Evolutionary conservation across 768 basidiomycete genomes (phyloP).

Genomic region (Trametes maxima): DNA sequence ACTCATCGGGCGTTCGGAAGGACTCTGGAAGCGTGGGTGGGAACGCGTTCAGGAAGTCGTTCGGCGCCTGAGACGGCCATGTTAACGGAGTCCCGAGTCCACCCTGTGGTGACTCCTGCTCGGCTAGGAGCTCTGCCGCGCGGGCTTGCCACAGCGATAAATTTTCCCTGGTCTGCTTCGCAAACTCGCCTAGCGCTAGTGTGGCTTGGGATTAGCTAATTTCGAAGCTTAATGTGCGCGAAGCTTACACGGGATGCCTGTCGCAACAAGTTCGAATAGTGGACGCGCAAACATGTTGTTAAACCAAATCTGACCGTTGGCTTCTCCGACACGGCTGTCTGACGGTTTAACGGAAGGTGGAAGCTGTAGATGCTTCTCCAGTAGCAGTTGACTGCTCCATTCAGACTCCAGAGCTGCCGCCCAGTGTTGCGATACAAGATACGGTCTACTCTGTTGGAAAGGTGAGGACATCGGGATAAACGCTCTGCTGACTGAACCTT

Average conservation of each 20-base stretch:
- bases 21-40: conserved; percentile 56
- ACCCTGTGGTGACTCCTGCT: conserved; percentile 4
- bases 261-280: conserved; percentile 73
- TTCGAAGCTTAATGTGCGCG: conserved; percentile 11
- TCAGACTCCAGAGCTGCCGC: conserved; percentile 85
- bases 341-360: conserved; percentile 55
- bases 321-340: conserved; percentile 62
- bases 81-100: conserved; percentile 17
- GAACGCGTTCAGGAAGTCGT: conserved; percentile 55
- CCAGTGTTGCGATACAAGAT: conserved; percentile 92
- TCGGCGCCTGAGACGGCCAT: conserved; percentile 37
- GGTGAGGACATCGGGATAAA: background rate
- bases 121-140: conserved; percentile 41
- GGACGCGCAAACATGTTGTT: conserved; percentile 82
- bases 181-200: conserved; percentile 69
- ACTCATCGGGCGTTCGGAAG: conserved; percentile 32
- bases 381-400: conserved; percentile 87
- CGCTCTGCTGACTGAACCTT: conserved; percentile 36
- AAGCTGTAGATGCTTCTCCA: conserved; percentile 79
- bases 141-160: conserved; percentile 68
- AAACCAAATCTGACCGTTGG: conserved; percentile 87
- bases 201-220: background rate
- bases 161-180: conserved; percentile 68
- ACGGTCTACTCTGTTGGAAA: conserved; percentile 76
- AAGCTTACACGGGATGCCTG: conserved; percentile 72